These are phyloP conservation scores for Candida labiduridarum DNA, from an alignment of 1,139 yeast species.

Conservation along the genomic window DNA sequence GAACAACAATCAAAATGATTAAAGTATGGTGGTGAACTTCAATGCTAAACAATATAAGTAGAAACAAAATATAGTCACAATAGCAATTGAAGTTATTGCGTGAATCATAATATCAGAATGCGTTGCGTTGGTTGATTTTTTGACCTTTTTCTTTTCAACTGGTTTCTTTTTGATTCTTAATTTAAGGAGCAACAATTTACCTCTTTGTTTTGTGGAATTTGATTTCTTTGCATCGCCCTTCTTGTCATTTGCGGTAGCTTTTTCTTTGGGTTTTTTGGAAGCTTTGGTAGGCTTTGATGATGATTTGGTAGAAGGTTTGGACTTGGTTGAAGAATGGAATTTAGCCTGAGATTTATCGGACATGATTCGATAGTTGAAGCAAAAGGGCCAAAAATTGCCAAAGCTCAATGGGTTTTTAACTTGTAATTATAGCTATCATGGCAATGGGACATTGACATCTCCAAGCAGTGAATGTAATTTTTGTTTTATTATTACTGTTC, in stretches of 20 bases:
- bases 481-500: no score
- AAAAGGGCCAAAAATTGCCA: neutral
- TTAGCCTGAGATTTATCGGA: neutral
- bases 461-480: no score
- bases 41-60: constrained; percentile 1
- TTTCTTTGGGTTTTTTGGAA: neutral
- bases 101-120: neutral
- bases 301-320: neutral
- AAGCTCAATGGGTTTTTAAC: neutral
- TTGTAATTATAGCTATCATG: neutral
- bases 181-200: neutral
- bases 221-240: neutral
- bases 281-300: neutral
- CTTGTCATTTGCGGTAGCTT: neutral
- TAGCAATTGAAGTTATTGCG: neutral
- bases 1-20: constrained; percentile 34
- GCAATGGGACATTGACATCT: no score
- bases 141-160: neutral
- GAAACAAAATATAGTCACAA: neutral
- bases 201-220: neutral
- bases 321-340: neutral
- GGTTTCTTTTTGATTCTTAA: neutral
- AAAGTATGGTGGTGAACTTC: neutral
- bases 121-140: neutral
- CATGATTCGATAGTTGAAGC: neutral